Conservation (phyloP, 2,329 filamentous ascomycete species). For the Trichoderma atrobrunneum region DNA sequence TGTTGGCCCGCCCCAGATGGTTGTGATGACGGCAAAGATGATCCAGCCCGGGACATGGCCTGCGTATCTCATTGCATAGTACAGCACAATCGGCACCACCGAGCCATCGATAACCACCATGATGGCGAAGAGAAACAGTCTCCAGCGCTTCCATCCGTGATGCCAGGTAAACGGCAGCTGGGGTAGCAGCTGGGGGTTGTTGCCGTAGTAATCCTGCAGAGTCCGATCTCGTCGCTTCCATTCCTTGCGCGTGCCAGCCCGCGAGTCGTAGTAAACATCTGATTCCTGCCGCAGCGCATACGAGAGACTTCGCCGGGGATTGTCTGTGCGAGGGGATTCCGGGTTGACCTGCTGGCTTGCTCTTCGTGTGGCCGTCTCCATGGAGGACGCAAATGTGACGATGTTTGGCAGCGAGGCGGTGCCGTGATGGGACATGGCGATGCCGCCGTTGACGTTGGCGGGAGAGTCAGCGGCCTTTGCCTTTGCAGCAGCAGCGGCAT, state of each 20-base stretch:
- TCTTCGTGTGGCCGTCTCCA: not conserved
- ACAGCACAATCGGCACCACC: slow-evolving; percentile 49
- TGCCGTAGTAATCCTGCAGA: slow-evolving; percentile 40
- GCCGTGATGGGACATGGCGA: not conserved
- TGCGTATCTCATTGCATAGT: slow-evolving; percentile 48
- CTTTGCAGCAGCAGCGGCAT: not conserved
- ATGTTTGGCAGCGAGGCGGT: not conserved
- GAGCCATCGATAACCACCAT: slow-evolving; percentile 46
- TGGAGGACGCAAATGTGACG: not conserved
- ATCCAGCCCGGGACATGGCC: slow-evolving; percentile 39
- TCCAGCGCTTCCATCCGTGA: slow-evolving; percentile 40
- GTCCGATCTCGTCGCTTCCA: slow-evolving; percentile 36
- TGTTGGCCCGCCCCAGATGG: slow-evolving; percentile 55
- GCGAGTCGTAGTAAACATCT: slow-evolving; percentile 41
- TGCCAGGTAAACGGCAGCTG: slow-evolving; percentile 43
- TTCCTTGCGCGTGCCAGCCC: slow-evolving; percentile 36
- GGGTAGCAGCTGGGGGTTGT: slow-evolving; percentile 38
- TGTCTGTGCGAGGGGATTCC: slow-evolving; percentile 20
- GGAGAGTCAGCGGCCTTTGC: not conserved
- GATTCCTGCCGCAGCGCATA: slow-evolving; percentile 35
- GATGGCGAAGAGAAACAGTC: slow-evolving; percentile 47
- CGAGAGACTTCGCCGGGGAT: slow-evolving; percentile 34
- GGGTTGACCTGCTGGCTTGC: not conserved
- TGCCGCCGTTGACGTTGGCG: not conserved
- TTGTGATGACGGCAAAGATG: slow-evolving; percentile 53